Base-by-base conservation (phyloP, 768 basidiomycete species). In the Hericium coralloides region DNA sequence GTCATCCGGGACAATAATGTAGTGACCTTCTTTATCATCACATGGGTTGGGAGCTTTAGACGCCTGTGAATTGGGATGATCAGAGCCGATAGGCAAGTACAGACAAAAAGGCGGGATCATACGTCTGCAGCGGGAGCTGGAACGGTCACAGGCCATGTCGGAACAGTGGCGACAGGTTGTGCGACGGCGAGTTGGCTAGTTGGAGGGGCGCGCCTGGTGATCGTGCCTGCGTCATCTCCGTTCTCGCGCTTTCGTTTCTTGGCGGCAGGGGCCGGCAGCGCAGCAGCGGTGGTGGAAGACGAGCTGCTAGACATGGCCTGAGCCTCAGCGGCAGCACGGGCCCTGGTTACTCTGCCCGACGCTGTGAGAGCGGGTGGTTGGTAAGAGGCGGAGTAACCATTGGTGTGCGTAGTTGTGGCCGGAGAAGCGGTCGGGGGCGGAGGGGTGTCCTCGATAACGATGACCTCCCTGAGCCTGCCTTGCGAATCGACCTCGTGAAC, bases 21-120 rank as follows among this genome's bases (percentile, higher is more conserved):
- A 99, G 75, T 99, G 97, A 14, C 97, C 97, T 68, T 99, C 97
- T 73, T 95, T 90, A 76, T 99, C 97, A 70, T 97, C 94, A 74
- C 92, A 97, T 55, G 89, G 74, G 52, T 83, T 77, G 59, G 81
- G 73, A 17, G 75, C 81, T 67, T 86, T 89, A 62, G 84, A 79
- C 61, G 81, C 75, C 84, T 86, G 70, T 59, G 65, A 41, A 67
- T 49, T 55, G 62, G 57, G 67, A 60, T 65, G 63, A 61, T 57
- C 53, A 63, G 53, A 58, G 7, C 61, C 62, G 62, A 62, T 66
- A 60, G 66, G 64, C 63, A 69, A 66, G 62, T 62, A 63, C 60
- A 54, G 61, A 55, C 60, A 61, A 60, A 43, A 59, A 57, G 45
- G 37, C 55, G 64, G 62, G 56, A 15, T 79, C 84, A 58, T 67